These are phyloP conservation scores for Alnus rubra DNA, from an alignment of 306 rosid genomes.

Conservation along the genomic window DNA sequence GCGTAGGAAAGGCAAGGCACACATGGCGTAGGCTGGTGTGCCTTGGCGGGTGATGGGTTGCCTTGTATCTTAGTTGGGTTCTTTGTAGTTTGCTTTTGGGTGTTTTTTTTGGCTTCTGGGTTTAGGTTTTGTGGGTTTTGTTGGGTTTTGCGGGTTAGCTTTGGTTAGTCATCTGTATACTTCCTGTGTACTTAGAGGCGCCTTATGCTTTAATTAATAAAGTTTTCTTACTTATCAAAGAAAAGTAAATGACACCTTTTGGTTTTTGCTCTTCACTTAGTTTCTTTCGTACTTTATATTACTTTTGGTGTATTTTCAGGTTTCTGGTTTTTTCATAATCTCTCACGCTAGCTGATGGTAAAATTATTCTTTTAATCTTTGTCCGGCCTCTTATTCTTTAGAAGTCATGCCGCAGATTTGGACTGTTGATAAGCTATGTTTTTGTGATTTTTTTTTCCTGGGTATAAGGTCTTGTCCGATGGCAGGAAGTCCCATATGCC, in stretches of 20 bases:
- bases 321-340: constrained; percentile 22
- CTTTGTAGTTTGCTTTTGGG: no score
- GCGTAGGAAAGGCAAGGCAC: no score
- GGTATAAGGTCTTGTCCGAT: constrained; percentile 10
- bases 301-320: constrained; percentile 8
- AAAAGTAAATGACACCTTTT: constrained; percentile 1
- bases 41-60: no score
- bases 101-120: no score
- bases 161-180: no score
- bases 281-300: constrained; percentile 16
- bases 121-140: no score
- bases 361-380: constrained; percentile 9
- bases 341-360: constrained; percentile 21
- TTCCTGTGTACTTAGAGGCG: no score
- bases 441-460: background rate
- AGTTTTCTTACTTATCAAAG: no score
- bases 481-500: constrained; percentile 15
- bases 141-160: no score
- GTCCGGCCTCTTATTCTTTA: background rate
- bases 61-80: no score
- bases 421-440: background rate
- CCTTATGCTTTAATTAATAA: no score
- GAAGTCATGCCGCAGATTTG: constrained; percentile 15
- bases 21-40: no score
- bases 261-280: constrained; percentile 14